A percentile compares a stretch with the other conserved stretches of the same genome.
These are phyloP conservation scores for Eucalyptus grandis DNA, from an alignment of 345 rosid genomes.

Conservation along the genomic window DNA sequence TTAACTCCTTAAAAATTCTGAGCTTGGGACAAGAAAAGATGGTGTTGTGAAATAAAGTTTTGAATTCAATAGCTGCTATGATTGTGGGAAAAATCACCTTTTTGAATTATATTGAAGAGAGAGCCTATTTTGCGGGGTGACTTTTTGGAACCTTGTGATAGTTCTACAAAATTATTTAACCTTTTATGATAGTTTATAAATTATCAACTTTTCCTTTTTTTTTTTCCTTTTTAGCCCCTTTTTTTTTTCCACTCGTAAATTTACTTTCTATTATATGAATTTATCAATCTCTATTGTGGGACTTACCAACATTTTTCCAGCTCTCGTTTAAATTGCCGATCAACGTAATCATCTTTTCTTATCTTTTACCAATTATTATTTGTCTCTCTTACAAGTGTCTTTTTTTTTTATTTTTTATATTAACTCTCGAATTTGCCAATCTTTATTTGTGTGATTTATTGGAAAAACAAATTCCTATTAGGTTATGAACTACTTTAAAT, in stretches of 20 bases:
- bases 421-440: background rate
- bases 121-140: background rate
- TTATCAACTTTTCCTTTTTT: background rate
- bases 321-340: background rate
- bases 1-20: background rate
- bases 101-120: background rate
- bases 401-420: too few relatives aligned
- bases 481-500: background rate
- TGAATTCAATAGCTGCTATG: background rate
- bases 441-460: background rate
- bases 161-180: background rate
- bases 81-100: background rate
- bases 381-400: background rate
- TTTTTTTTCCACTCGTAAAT: background rate
- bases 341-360: background rate
- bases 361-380: background rate
- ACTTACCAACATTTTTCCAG: background rate
- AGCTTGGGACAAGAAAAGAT: background rate
- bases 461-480: background rate
- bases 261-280: background rate
- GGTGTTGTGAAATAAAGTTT: background rate
- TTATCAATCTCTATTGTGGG: background rate
- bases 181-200: background rate
- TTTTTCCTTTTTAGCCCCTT: rapidly evolving
- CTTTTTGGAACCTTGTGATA: background rate